Conservation (phyloP, 768 basidiomycete genomes). For the Hygrocybe coccinea region DNA sequence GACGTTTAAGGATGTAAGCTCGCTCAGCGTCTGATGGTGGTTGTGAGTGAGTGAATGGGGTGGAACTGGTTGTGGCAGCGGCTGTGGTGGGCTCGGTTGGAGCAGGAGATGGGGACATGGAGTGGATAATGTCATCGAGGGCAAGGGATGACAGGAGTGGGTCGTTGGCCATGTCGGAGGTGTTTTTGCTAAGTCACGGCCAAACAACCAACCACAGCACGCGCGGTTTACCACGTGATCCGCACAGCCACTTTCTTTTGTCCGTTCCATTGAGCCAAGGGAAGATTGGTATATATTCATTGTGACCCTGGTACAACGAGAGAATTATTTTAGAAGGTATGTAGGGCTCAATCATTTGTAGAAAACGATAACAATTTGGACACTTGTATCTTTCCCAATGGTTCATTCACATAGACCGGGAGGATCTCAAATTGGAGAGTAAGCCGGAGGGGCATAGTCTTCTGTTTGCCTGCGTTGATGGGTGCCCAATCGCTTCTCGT, state of each 20-base stretch:
- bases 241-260: neutral
- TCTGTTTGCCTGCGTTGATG: too few species aligned
- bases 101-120: constrained; percentile 48
- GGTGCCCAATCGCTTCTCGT: too few species aligned
- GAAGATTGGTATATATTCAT: too few species aligned
- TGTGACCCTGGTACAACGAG: too few species aligned
- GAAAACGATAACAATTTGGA: too few species aligned
- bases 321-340: too few species aligned
- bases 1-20: constrained; percentile 42
- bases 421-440: too few species aligned
- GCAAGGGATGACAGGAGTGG: constrained; percentile 35
- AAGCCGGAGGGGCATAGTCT: too few species aligned
- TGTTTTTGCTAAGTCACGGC: neutral
- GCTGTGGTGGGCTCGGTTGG: constrained; percentile 22
- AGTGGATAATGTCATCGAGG: constrained; percentile 53
- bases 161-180: constrained; percentile 10
- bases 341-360: too few species aligned
- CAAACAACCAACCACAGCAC: constrained; percentile 3
- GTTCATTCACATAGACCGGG: too few species aligned
- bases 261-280: too few species aligned
- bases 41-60: constrained; percentile 21
- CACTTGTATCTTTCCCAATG: too few species aligned
- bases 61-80: neutral
- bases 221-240: constrained; percentile 2
- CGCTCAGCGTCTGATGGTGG: constrained; percentile 46